phyloP scores from a whole-genome alignment of 2,329 filamentous ascomycete species.

The Corynespora cassiicola region DNA sequence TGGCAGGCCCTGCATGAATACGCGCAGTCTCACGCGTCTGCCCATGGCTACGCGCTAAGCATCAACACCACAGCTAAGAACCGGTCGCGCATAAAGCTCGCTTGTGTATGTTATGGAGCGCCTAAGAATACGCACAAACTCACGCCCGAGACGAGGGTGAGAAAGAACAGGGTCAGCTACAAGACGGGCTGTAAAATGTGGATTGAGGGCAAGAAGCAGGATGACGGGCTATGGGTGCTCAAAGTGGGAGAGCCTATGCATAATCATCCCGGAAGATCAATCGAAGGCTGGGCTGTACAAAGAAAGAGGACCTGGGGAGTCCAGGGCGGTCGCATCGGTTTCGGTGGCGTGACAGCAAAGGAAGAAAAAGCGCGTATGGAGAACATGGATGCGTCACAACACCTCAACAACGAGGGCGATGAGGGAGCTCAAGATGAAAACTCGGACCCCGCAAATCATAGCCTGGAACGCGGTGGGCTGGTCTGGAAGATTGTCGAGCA shows the following conservation, averaged over 20 bases:
- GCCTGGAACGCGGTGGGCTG: conserved; percentile 33
- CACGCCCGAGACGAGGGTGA: conserved; percentile 39
- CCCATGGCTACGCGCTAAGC: conserved; percentile 41
- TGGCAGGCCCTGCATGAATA: conserved; percentile 40
- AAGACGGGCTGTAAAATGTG: conserved; percentile 46
- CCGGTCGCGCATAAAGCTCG: conserved; percentile 42
- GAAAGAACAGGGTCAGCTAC: conserved; percentile 41
- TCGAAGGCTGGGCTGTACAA: conserved; percentile 40
- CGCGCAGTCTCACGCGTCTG: conserved; percentile 39
- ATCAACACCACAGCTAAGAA: conserved; percentile 47
- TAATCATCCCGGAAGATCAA: conserved; percentile 36
- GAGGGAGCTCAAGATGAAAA: conserved; percentile 1
- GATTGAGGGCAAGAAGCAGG: conserved; percentile 40
- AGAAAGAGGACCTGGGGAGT: conserved; percentile 42
- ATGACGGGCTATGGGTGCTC: conserved; percentile 38
- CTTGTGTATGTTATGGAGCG: conserved; percentile 43
- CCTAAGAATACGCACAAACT: conserved; percentile 46
- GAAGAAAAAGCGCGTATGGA: conserved; percentile 28
- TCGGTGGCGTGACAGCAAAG: conserved; percentile 39
- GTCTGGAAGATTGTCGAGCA: conserved; percentile 44
- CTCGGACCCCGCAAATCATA: conserved; percentile 18
- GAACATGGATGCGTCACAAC: neutral
- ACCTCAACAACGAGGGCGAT: conserved; percentile 7
- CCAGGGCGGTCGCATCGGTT: conserved; percentile 33
- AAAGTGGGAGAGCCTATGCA: conserved; percentile 35